These are phyloP conservation scores for Thinopyrum obtusiflorum DNA, from an alignment of 202 grass and related monocot genomes.

Conservation along the genomic window DNA sequence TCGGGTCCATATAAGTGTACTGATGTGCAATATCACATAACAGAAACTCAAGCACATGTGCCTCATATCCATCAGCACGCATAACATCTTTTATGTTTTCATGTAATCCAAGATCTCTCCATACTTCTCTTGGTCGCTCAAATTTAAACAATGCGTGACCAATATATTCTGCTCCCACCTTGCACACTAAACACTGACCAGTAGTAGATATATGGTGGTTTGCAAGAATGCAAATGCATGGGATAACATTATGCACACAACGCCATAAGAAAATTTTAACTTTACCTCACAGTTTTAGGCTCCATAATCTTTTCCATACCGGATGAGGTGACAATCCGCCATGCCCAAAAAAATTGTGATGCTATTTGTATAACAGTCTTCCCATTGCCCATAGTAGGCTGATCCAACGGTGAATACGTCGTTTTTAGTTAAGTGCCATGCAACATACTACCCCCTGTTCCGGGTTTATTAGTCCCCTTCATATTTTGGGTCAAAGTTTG, in stretches of 20 bases:
- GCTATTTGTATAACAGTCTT: background rate
- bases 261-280: background rate
- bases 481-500: too few species aligned
- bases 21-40: too few species aligned
- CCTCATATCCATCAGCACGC: too few species aligned
- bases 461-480: too few species aligned
- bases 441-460: background rate
- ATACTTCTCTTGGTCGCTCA: too few species aligned
- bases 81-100: too few species aligned
- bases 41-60: too few species aligned
- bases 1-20: too few species aligned
- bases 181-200: background rate
- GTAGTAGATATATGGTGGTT: background rate
- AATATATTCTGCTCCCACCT: background rate
- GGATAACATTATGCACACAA: background rate
- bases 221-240: background rate
- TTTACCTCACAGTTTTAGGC: background rate
- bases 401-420: background rate
- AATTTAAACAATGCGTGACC: too few species aligned
- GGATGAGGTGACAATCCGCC: background rate
- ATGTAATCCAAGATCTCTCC: too few species aligned
- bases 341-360: background rate
- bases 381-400: background rate
- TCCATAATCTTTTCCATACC: background rate
- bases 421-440: background rate